phyloP scores from a whole-genome alignment of 1,284 basidiomycete genomes.

The Athelia psychrophila region DNA sequence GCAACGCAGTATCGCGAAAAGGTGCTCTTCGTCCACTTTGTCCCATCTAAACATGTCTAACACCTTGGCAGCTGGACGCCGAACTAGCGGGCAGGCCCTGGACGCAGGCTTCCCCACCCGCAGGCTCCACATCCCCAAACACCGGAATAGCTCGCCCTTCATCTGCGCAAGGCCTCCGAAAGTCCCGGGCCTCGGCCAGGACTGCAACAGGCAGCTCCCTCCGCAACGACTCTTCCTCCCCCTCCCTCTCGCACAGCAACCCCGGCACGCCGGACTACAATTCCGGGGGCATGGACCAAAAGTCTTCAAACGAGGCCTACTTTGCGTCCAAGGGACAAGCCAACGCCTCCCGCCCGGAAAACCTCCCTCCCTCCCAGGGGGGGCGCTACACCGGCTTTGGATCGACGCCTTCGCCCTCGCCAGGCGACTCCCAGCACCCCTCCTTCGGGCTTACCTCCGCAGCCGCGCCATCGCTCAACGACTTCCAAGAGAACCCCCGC shows the following conservation, averaged over 20 bases:
- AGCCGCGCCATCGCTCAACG: conserved; percentile 64
- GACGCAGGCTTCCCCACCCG: conserved; percentile 65
- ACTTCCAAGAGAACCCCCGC: conserved; percentile 78
- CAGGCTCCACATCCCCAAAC: conserved; percentile 31
- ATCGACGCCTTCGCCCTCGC: conserved; percentile 58
- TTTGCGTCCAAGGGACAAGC: conserved; percentile 70
- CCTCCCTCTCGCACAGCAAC: conserved; percentile 25
- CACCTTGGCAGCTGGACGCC: conserved; percentile 57
- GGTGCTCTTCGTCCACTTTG: conserved; percentile 38
- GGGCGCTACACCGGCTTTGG: conserved; percentile 86
- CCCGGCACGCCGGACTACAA: conserved; percentile 41
- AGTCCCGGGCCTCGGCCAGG: conserved; percentile 67
- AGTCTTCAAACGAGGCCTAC: conserved; percentile 72
- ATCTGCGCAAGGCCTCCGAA: conserved; percentile 72
- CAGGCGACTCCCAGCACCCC: conserved; percentile 45
- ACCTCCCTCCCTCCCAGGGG: conserved; percentile 83
- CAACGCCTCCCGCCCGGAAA: conserved; percentile 67
- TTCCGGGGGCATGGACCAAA: conserved; percentile 44
- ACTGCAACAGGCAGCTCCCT: conserved; percentile 40
- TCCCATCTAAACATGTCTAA: neutral
- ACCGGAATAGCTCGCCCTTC: conserved; percentile 49
- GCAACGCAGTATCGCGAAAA: conserved; percentile 91
- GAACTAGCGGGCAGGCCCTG: conserved; percentile 68
- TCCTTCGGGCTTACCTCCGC: conserved; percentile 67
- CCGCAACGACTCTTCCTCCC: conserved; percentile 54